Base-by-base conservation (phyloP, 1,284 basidiomycete genomes). In the Cutaneotrichosporon dermatis region DNA sequence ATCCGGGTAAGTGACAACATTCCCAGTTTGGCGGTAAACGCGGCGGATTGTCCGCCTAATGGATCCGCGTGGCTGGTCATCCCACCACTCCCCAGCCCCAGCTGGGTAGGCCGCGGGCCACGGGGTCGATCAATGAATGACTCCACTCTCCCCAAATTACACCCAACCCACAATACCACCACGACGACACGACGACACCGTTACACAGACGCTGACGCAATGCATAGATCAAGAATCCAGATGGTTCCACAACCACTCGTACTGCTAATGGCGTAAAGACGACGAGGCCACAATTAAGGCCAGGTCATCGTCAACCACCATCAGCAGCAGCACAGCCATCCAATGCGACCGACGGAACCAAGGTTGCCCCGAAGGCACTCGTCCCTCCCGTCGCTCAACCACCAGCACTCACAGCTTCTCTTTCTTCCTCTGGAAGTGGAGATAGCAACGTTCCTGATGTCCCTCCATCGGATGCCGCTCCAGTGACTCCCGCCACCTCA, bases 161-260 rank as follows among this genome's bases (percentile, higher is more conserved):
- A 25, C 25, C 25, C 25, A 25, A 25, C 25, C 25, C 25, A 25
- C 25, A 25, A 25, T 25, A n/a, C 25, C 25, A 25, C 25, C 25
- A 25, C 25, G 25, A 25, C 25, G 25, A 25, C 25, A 25, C 25
- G 25, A 25, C 25, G 25, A 25, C 25, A 25, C 25, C 25, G 25
- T 25, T 25, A 25, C 25, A 25, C 25, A 25, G 25, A 25, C 25
- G 33, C 44, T 54, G 16, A 58, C 57, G 41, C 39, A 13, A 46
- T 25, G n/a, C n/a, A 49, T 33, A 76, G 74, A 64, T 76, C 40
- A 71, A 69, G 53, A 76, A 76, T 61, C 65, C 73, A 16, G 74
- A 76, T 65, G 74, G 74, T 2, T 68, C 74, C 4, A 71, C 70
- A 9, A 75, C 73, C 8, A 75, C 70, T 7, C 72, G 73, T 36